Conservation (phyloP, 2,329 filamentous ascomycete species). For the Talaromyces sp. region DNA sequence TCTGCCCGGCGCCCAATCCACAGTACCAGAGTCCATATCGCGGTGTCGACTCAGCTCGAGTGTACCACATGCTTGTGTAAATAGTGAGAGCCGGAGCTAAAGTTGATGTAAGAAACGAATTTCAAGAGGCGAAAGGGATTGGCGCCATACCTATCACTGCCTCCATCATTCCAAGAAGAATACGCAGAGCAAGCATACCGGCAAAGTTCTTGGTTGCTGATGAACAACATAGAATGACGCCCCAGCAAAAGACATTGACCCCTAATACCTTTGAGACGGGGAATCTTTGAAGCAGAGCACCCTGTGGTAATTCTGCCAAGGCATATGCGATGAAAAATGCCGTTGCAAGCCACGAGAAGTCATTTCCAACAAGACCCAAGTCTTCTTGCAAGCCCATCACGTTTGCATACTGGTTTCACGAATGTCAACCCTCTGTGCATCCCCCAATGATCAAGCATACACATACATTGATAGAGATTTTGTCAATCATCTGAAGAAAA, state of each 20-base stretch:
- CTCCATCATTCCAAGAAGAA: constrained; percentile 60
- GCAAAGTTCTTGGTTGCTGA: constrained; percentile 56
- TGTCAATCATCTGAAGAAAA: constrained; percentile 66
- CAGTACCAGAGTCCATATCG: constrained; percentile 36
- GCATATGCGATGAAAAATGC: constrained; percentile 66
- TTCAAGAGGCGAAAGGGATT: too few relatives aligned
- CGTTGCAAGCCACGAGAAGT: constrained; percentile 65
- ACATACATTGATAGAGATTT: constrained; percentile 62
- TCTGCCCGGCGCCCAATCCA: constrained; percentile 32
- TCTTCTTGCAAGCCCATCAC: constrained; percentile 66
- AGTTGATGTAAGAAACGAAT: too few relatives aligned
- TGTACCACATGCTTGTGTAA: constrained; percentile 35
- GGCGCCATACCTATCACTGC: constrained; percentile 34
- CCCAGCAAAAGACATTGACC: constrained; percentile 62
- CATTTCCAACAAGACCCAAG: constrained; percentile 58
- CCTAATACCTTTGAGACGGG: constrained; percentile 65
- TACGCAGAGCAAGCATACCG: constrained; percentile 56
- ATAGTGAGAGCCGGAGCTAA: constrained; percentile 29
- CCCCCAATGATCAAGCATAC: background rate
- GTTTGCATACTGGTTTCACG: constrained; percentile 57
- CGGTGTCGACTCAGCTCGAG: constrained; percentile 27
- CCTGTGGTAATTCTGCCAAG: constrained; percentile 62
- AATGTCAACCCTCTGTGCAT: background rate
- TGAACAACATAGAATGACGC: constrained; percentile 42
- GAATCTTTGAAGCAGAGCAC: constrained; percentile 63